Base-by-base conservation (phyloP, 495 filamentous ascomycete genomes). In the Amphirosellinia nigrospora region DNA sequence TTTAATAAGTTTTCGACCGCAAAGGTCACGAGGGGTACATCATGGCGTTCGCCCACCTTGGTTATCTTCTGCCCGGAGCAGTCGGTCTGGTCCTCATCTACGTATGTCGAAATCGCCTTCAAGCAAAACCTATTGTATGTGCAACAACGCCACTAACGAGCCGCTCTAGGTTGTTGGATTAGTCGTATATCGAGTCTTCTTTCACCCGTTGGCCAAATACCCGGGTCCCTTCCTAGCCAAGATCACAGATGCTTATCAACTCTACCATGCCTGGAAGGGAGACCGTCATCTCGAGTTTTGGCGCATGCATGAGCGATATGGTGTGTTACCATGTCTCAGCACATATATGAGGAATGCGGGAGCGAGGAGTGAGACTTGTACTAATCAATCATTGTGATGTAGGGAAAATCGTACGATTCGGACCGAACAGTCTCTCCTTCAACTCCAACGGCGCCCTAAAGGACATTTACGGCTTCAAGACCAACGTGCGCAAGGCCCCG, bases 151-250 rank as follows among this genome's bases (percentile, higher is more conserved):
- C 23, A 64, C 72, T 75, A 34, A 78, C 66, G 48, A 23, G 30
- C 60, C 50, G 26, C 38, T 21, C 13, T 28, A 63, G 76, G 36
- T 36, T 43, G n/a, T 68, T 30, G 71, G 73, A 70, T 56, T 84
- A 34, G 75, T 79, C 60, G 64, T 85, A 61, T 90, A 90, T 75
- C 78, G 83, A 19, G 41, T 89, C 50, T 88, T 83, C 70, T 84
- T 92, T 72, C 90, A 92, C 73, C 89, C 89, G 6, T 76, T 91
- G 6, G 83, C 88, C n/a, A 88, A 86, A 72, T 91, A 91, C 68
- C 89, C 89, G 2, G 90, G 90, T 0, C 90, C 89, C 0, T 78
- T 87, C 39, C 75, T 89, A 2, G 87, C 84, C 63, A 87, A 85
- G 73, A 78, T 89, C 52, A 87, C 89, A 23, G 82, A 85, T 71